Evolutionary conservation across 306 rosid species (phyloP), one percentile per base, ranked within the genome.

Genomic region (Fragaria ananassa): DNA sequence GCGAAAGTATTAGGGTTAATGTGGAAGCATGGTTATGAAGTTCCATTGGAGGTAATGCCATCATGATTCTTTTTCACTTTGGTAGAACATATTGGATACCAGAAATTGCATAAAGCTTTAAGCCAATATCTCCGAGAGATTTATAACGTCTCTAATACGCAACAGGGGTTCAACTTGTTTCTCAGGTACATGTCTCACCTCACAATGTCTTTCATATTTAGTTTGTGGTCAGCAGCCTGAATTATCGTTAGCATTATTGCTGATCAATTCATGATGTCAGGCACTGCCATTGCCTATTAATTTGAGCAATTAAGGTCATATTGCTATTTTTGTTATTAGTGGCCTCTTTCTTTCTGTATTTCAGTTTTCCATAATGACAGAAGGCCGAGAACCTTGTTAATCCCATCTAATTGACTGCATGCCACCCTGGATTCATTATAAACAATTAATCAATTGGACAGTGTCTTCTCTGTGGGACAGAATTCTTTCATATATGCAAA

Each of bases 1-100:
- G 79, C 78, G 63, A 86, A 89, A 81, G 80, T 88, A 54, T 27
- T 85, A 68, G 90, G 95, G 27, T 74, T 77, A 54, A 94, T 94
- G 97, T 90, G 81, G 78, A 94, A 90, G 89, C 87, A 51, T 76
- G 98, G 96, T 71, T 78, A 88, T 83, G 87, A 79, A 71, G 21
- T 91, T 82, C 96, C 95, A 15, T 56, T 29, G 69, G 65, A 72
- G 10, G 77, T 84, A 74, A 80, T 86, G 34, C 90, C 76, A 4
- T 81, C 80, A 51, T 89, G 80, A 81, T 74, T 64, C 76, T 23
- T 72, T 71, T 79, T 35, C 67, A 15, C 76, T 47, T 44, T 44
- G 42, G 72, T 71, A 69, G 75, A 73, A 66, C 77, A 60, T 78
- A 49, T 79, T 46, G 70, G 79, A 19, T 27, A 42, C 57, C 78